These are phyloP conservation scores for Geotrichum histeridarum DNA, from an alignment of 1,139 yeast species.

Conservation along the genomic window DNA sequence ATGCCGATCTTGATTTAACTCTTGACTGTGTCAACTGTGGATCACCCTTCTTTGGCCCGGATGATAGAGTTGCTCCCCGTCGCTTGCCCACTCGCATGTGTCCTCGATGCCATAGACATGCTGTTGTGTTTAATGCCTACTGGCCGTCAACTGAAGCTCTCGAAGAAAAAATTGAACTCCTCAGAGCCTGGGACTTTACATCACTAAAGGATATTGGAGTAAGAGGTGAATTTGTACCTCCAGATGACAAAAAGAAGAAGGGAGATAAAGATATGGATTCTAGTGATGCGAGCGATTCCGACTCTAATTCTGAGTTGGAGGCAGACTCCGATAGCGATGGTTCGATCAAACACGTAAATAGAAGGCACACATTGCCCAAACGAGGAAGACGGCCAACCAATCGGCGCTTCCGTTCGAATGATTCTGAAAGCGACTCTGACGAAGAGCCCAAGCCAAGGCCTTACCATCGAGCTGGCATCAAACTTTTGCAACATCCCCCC, in stretches of 20 bases:
- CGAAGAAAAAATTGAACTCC: slow-evolving; percentile 23
- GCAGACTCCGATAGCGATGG: not conserved
- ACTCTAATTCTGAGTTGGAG: not conserved
- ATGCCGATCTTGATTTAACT: slow-evolving; percentile 19
- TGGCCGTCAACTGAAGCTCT: slow-evolving; percentile 30
- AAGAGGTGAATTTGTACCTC: slow-evolving; percentile 18
- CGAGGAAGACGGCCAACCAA: not conserved
- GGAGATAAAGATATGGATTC: not conserved
- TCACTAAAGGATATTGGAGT: slow-evolving; percentile 17
- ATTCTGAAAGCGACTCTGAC: not conserved
- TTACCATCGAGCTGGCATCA: not conserved
- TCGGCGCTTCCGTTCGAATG: not conserved
- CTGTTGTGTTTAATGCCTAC: slow-evolving; percentile 27
- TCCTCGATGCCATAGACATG: slow-evolving; percentile 36
- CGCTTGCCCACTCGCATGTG: slow-evolving; percentile 24
- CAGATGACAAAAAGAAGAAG: slow-evolving; percentile 8
- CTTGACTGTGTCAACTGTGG: slow-evolving; percentile 28
- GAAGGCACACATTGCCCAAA: not conserved
- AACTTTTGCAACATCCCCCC: not conserved
- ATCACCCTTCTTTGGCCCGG: slow-evolving; percentile 26
- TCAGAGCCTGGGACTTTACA: slow-evolving; percentile 20
- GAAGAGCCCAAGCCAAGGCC: not conserved
- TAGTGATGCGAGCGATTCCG: slow-evolving; percentile 1
- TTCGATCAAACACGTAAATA: not conserved
- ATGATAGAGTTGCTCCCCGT: slow-evolving; percentile 18